phyloP scores from a whole-genome alignment of 306 rosid species.

The Calophaca sinica region DNA sequence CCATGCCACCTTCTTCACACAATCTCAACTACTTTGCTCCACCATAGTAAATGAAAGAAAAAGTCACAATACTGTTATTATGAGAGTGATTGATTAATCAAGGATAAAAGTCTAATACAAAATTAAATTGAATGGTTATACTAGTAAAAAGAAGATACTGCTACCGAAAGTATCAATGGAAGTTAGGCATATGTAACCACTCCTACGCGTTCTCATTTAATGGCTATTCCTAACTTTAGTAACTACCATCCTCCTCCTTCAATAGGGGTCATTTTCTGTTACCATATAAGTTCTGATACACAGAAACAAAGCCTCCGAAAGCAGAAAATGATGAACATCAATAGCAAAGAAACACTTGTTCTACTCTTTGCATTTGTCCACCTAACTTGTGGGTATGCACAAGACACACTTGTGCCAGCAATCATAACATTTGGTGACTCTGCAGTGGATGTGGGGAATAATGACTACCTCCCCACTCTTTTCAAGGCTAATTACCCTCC shows the following conservation, averaged over 20 bases:
- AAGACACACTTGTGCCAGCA: slow-evolving; percentile 87
- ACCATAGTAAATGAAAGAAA: slow-evolving; percentile 42
- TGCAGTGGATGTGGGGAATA: slow-evolving; percentile 90
- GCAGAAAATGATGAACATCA: slow-evolving; percentile 52
- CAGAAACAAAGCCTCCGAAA: slow-evolving; percentile 35
- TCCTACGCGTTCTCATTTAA: slow-evolving; percentile 58
- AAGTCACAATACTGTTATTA: background rate
- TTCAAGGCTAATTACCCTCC: slow-evolving; percentile 94
- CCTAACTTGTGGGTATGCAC: slow-evolving; percentile 59
- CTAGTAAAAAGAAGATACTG: slow-evolving; percentile 29
- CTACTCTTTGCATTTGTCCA: slow-evolving; percentile 53
- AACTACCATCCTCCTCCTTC: slow-evolving; percentile 69
- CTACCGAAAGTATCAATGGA: slow-evolving; percentile 17
- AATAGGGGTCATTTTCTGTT: slow-evolving; percentile 50
- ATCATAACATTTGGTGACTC: slow-evolving; percentile 92
- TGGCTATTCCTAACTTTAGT: slow-evolving; percentile 54
- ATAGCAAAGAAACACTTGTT: slow-evolving; percentile 50
- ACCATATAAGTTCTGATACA: slow-evolving; percentile 48
- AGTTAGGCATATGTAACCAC: slow-evolving; percentile 44
- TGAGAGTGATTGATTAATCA: background rate
- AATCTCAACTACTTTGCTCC: slow-evolving; percentile 49
- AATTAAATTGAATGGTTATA: background rate
- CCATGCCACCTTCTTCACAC: slow-evolving; percentile 31
- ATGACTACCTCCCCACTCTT: slow-evolving; percentile 76
- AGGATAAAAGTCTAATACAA: background rate